These are phyloP conservation scores for Gossypium bickii DNA, from an alignment of 345 rosid genomes.

Conservation along the genomic window DNA sequence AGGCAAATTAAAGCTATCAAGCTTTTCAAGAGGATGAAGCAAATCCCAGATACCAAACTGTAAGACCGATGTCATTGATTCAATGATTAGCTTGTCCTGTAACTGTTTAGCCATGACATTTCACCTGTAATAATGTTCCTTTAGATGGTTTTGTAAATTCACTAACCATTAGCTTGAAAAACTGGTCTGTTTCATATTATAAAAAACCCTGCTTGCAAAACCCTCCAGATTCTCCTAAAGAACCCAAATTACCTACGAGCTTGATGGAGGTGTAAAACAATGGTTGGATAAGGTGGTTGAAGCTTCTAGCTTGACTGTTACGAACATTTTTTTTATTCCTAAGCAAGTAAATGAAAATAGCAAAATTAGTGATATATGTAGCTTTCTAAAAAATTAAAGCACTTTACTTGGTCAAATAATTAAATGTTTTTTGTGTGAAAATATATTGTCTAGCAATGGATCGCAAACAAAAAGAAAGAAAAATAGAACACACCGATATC, in stretches of 20 bases:
- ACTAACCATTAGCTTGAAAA: too few species aligned
- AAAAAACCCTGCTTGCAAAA: too few species aligned
- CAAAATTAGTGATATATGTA: too few species aligned
- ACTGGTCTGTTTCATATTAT: too few species aligned
- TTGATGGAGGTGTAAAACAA: slow-evolving; percentile 28
- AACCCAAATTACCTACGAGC: slow-evolving; percentile 35
- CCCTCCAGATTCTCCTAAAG: not conserved
- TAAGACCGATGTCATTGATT: not conserved
- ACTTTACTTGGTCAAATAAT: too few species aligned
- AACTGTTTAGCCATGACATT: not conserved
- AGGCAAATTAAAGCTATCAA: not conserved
- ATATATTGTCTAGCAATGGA: too few species aligned
- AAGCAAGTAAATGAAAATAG: slow-evolving; percentile 38
- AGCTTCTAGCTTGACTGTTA: slow-evolving; percentile 35
- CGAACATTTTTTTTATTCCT: slow-evolving; percentile 57
- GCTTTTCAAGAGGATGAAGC: not conserved
- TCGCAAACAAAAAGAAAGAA: too few species aligned
- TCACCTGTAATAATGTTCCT: not conserved
- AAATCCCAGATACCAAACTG: not conserved
- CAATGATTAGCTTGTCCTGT: not conserved
- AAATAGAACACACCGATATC: too few species aligned
- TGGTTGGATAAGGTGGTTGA: slow-evolving; percentile 31
- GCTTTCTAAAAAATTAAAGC: too few species aligned
- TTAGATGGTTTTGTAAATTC: too few species aligned
- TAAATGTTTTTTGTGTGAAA: too few species aligned